Evolutionary conservation across 306 rosid genomes (phyloP).

Genomic region (Sicyos baderoa): DNA sequence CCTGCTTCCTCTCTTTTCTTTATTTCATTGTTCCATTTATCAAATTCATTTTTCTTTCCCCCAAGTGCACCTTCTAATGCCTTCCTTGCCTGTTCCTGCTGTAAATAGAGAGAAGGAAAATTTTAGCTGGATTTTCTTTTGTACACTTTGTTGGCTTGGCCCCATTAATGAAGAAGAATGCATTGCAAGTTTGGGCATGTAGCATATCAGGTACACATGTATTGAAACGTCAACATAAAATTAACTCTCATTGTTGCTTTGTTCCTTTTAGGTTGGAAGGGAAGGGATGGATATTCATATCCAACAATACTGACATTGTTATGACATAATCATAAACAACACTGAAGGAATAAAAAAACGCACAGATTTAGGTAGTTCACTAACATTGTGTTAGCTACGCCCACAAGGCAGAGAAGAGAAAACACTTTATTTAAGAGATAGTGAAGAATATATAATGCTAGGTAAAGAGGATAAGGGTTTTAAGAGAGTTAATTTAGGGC

Average conservation of each 20-base stretch:
- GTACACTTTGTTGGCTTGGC: background rate
- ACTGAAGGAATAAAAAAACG: too few relatives aligned
- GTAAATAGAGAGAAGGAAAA: slow-evolving; percentile 6
- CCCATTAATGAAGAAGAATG: background rate
- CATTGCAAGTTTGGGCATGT: background rate
- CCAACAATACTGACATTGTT: background rate
- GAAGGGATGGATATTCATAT: slow-evolving; percentile 3
- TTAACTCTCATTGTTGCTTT: background rate
- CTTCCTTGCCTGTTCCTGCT: slow-evolving; percentile 85
- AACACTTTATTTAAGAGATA: too few relatives aligned
- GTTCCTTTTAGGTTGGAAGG: background rate
- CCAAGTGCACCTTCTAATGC: slow-evolving; percentile 93
- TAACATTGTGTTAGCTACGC: too few relatives aligned
- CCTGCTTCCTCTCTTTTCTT: slow-evolving; percentile 75
- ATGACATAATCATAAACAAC: too few relatives aligned
- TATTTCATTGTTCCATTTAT: slow-evolving; percentile 86
- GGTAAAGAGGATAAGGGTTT: too few relatives aligned
- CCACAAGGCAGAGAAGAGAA: too few relatives aligned
- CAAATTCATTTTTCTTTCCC: slow-evolving; percentile 80
- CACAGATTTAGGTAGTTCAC: too few relatives aligned
- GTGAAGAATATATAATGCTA: too few relatives aligned
- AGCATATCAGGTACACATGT: background rate
- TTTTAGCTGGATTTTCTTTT: background rate
- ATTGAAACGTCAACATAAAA: background rate
- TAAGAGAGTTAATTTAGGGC: too few relatives aligned